These are phyloP conservation scores for Pseudopithomyces chartarum DNA, from an alignment of 2,329 filamentous ascomycete genomes.

Conservation along the genomic window DNA sequence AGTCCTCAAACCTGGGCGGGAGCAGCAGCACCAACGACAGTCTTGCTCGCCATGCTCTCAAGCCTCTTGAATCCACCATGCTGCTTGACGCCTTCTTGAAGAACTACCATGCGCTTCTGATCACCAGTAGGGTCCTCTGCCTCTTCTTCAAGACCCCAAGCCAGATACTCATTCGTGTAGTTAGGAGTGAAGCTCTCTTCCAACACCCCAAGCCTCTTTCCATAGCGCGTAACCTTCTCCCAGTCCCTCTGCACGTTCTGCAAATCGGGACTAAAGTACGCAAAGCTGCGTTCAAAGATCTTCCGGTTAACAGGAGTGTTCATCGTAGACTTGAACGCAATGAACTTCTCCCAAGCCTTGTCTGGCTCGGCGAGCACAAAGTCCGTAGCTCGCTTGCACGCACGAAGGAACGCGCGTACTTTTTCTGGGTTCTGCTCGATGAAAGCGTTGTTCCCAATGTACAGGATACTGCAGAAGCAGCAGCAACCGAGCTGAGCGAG, in stretches of 20 bases:
- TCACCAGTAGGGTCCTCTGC: not conserved
- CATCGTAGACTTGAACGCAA: not conserved
- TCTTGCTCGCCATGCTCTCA: not conserved
- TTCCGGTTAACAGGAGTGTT: not conserved
- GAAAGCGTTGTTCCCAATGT: not conserved
- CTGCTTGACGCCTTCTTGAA: not conserved
- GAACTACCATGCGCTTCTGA: not conserved
- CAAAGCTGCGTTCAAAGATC: not conserved
- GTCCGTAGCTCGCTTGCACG: not conserved
- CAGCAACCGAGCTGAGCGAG: not conserved
- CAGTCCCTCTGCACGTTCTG: not conserved
- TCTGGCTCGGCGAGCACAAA: not conserved
- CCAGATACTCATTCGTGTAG: not conserved
- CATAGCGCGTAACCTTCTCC: not conserved
- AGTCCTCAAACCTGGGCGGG: not conserved
- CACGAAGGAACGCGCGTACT: not conserved
- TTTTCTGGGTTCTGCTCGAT: not conserved
- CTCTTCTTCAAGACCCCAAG: not conserved
- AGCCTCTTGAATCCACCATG: not conserved
- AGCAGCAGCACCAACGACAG: not conserved
- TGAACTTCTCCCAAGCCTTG: not conserved
- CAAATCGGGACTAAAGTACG: not conserved
- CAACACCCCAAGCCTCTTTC: not conserved
- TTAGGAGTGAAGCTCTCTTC: not conserved
- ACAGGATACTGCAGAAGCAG: not conserved